Conservation (phyloP, 2,329 filamentous ascomycete genomes). For the Pezicula carpinea region DNA sequence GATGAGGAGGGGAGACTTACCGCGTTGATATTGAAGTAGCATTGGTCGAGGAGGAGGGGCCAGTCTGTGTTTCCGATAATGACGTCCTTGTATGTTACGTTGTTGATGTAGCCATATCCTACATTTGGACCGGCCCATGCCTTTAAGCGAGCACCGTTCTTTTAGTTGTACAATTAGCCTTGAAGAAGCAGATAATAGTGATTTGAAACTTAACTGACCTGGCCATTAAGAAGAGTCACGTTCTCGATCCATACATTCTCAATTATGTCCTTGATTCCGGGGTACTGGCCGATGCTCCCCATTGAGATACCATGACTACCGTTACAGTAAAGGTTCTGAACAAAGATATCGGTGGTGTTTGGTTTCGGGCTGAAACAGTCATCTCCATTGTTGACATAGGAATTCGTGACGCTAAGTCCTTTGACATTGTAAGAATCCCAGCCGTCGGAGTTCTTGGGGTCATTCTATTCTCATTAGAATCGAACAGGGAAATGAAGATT, state of each 20-base stretch:
- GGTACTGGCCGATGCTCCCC: slow-evolving; percentile 54
- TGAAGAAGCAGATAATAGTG: not conserved
- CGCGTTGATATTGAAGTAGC: slow-evolving; percentile 52
- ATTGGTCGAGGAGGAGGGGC: slow-evolving; percentile 54
- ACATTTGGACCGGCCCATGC: slow-evolving; percentile 53
- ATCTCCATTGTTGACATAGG: slow-evolving; percentile 50
- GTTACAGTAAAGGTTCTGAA: slow-evolving; percentile 57
- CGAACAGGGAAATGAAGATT: no score
- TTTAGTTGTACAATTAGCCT: slow-evolving; percentile 30
- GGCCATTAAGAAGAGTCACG: slow-evolving; percentile 48
- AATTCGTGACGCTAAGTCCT: slow-evolving; percentile 44
- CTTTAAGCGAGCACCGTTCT: slow-evolving; percentile 56
- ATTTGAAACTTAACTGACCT: slow-evolving; percentile 24
- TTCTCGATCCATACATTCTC: slow-evolving; percentile 56
- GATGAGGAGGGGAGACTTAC: not conserved
- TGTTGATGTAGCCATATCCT: slow-evolving; percentile 57
- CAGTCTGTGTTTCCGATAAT: slow-evolving; percentile 54
- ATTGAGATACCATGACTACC: slow-evolving; percentile 54
- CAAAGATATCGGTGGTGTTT: slow-evolving; percentile 52
- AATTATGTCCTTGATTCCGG: slow-evolving; percentile 49
- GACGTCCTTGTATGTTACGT: slow-evolving; percentile 59
- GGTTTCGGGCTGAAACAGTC: slow-evolving; percentile 59
- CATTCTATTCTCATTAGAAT: slow-evolving; percentile 32
- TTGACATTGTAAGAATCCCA: slow-evolving; percentile 57
- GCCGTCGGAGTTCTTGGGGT: slow-evolving; percentile 59